Percentiles rank a stretch among this genome's conserved stretches.
Evolutionary conservation across 768 basidiomycete genomes (phyloP).

Genomic region (Cyclocybe cylindracea): DNA sequence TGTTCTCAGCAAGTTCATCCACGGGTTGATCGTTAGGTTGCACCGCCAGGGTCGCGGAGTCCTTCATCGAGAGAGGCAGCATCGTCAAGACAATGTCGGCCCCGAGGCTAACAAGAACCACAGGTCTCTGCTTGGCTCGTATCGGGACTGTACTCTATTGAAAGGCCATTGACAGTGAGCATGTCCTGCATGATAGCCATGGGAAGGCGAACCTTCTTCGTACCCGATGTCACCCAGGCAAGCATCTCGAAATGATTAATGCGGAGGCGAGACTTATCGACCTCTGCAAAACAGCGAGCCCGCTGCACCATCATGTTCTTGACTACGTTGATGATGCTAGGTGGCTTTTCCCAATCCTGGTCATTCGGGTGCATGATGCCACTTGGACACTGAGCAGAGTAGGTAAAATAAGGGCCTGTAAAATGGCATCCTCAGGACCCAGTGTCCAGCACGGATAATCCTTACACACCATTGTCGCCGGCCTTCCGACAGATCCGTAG

Average conservation of each 20-base stretch:
- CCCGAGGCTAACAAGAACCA: constrained; percentile 38
- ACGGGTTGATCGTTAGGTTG: background rate
- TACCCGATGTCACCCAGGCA: constrained; percentile 45
- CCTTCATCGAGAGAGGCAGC: constrained; percentile 12
- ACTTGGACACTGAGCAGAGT: constrained; percentile 13
- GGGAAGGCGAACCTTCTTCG: constrained; percentile 29
- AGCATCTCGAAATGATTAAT: constrained; percentile 36
- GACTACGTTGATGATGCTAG: constrained; percentile 23
- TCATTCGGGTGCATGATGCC: constrained; percentile 6
- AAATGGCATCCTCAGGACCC: background rate
- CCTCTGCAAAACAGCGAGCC: constrained; percentile 35
- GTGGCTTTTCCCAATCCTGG: constrained; percentile 21
- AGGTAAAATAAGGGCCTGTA: constrained; percentile 33
- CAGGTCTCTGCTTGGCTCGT: constrained; percentile 22
- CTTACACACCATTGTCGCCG: constrained; percentile 26
- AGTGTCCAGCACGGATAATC: background rate
- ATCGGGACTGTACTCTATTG: constrained; percentile 25
- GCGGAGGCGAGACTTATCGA: constrained; percentile 20
- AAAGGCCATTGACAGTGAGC: background rate
- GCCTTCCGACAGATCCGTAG: constrained; percentile 29
- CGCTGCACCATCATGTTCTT: constrained; percentile 31
- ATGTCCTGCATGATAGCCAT: background rate
- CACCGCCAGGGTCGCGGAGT: constrained; percentile 1
- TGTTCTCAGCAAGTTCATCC: background rate
- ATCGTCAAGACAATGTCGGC: constrained; percentile 36